Conservation (phyloP, 352 stramenopile genomes). For the Globisporangium mamillatum region DNA sequence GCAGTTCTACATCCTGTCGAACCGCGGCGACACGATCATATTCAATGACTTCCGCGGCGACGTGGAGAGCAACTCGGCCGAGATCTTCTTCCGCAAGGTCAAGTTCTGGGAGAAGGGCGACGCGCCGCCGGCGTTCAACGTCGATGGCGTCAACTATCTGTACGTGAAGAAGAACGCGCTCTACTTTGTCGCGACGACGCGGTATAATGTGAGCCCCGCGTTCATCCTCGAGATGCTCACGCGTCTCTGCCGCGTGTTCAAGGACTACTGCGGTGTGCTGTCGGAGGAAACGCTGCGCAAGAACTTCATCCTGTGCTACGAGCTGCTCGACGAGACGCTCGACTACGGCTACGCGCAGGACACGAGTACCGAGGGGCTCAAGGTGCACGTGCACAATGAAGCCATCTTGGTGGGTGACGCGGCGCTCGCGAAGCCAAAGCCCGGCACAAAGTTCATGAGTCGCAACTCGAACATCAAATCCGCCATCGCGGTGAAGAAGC, state of each 20-base stretch:
- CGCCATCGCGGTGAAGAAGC: constrained; percentile 88
- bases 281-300: constrained; percentile 98
- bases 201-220: constrained; percentile 95
- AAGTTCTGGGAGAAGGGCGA: constrained; percentile 98
- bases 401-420: constrained; percentile 92
- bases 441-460: constrained; percentile 86
- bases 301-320: constrained; percentile 99
- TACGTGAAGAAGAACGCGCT: constrained; percentile 98
- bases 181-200: constrained; percentile 97
- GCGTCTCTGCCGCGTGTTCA: constrained; percentile 95
- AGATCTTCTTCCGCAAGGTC: constrained; percentile 99
- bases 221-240: constrained; percentile 96
- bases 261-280: constrained; percentile 99
- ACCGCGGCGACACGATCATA: constrained; percentile 98
- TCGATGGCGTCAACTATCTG: constrained; percentile 98
- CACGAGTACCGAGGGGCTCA: constrained; percentile 97
- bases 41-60: constrained; percentile 95
- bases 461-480: constrained; percentile 77
- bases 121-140: constrained; percentile 95
- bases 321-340: constrained; percentile 98
- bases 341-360: constrained; percentile 98
- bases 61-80: constrained; percentile 80
- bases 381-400: constrained; percentile 98
- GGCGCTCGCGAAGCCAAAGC: constrained; percentile 84
- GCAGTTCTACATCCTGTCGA: constrained; percentile 99